These are phyloP conservation scores for Boletus barrowsii DNA, from an alignment of 768 basidiomycete genomes.

Conservation along the genomic window DNA sequence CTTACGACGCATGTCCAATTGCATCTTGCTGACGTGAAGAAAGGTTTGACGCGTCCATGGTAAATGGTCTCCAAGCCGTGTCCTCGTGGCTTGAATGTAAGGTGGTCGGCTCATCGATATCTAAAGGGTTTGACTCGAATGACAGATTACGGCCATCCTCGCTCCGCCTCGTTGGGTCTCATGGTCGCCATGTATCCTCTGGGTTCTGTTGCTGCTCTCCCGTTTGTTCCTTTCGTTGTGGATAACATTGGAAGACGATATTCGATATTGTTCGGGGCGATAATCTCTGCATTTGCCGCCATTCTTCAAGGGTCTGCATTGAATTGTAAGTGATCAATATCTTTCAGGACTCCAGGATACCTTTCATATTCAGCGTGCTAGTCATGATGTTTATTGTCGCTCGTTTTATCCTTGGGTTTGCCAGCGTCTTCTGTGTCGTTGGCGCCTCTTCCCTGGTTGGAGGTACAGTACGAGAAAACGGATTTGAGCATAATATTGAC, in stretches of 20 bases:
- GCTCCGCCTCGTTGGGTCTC: slow-evolving; percentile 51
- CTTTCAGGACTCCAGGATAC: background rate
- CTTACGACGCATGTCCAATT: background rate
- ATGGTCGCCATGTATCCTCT: slow-evolving; percentile 59
- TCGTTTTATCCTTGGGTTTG: slow-evolving; percentile 2
- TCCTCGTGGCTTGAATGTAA: slow-evolving; percentile 53
- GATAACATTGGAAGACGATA: slow-evolving; percentile 11
- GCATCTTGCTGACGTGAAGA: background rate
- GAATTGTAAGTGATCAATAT: slow-evolving; percentile 3
- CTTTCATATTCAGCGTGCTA: background rate
- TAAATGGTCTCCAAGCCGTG: slow-evolving; percentile 61
- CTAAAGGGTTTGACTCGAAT: background rate
- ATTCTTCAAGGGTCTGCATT: slow-evolving; percentile 11
- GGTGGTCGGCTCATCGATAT: slow-evolving; percentile 6
- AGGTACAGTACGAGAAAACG: slow-evolving; percentile 14
- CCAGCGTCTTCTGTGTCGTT: background rate
- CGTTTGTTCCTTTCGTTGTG: slow-evolving; percentile 26
- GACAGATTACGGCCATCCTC: slow-evolving; percentile 51
- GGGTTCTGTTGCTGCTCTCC: slow-evolving; percentile 51
- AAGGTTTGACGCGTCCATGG: slow-evolving; percentile 45
- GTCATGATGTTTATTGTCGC: background rate
- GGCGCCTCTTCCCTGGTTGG: slow-evolving; percentile 20
- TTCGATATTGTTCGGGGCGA: slow-evolving; percentile 7
- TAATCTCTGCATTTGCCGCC: slow-evolving; percentile 1
- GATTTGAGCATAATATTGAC: background rate